A percentile compares a stretch with the other conserved stretches of the same genome.
phyloP scores from a whole-genome alignment of 805 yeast species.

The Lipomyces japonicus region DNA sequence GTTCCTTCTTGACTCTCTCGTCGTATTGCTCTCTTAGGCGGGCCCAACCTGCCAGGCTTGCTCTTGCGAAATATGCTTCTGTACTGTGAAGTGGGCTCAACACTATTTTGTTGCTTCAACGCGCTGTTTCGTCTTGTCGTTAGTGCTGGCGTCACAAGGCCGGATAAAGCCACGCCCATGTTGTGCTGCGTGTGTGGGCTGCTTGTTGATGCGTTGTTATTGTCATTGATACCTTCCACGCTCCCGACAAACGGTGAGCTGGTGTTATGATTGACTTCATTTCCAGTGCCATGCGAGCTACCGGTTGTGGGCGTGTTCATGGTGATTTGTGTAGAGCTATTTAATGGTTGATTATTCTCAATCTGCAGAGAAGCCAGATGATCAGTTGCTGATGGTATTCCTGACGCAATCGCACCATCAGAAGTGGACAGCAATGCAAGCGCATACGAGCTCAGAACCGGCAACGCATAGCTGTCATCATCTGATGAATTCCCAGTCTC shows the following conservation, averaged over 20 bases:
- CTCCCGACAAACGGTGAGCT: too few relatives aligned
- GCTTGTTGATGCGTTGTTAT: conserved; percentile 10
- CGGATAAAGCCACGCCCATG: background rate
- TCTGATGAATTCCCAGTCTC: conserved; percentile 28
- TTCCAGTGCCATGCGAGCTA: too few relatives aligned
- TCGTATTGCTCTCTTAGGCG: conserved; percentile 38
- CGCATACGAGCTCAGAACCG: conserved; percentile 57
- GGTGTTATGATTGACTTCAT: too few relatives aligned
- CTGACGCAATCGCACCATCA: background rate
- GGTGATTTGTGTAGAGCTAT: too few relatives aligned
- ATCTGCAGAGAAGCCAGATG: too few relatives aligned
- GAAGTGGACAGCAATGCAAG: conserved; percentile 47
- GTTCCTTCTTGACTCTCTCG: conserved; percentile 26
- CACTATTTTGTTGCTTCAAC: conserved; percentile 1
- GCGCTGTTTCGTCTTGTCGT: background rate
- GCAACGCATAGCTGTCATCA: conserved; percentile 55
- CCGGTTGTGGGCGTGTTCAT: too few relatives aligned
- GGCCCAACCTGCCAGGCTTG: conserved; percentile 37
- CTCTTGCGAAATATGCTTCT: conserved; percentile 36
- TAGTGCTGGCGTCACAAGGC: conserved; percentile 19
- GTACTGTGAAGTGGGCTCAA: conserved; percentile 27
- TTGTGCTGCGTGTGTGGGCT: conserved; percentile 1
- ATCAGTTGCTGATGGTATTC: too few relatives aligned
- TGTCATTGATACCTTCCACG: too few relatives aligned
- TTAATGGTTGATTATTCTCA: too few relatives aligned